These are phyloP conservation scores for Yamadazyma atlantica DNA, from an alignment of 1,139 yeast genomes.

Conservation along the genomic window DNA sequence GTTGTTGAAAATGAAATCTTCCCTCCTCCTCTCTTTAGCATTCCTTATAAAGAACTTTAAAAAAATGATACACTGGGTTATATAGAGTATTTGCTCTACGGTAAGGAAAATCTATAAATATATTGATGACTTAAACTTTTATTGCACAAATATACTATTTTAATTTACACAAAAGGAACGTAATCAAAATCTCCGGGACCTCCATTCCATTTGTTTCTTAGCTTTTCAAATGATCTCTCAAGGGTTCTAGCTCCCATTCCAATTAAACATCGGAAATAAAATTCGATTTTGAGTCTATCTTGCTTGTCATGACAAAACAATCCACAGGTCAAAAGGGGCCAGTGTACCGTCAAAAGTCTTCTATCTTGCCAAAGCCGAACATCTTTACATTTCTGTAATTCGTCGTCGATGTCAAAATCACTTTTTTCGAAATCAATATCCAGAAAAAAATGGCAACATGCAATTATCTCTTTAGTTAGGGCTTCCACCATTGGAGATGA, in stretches of 20 bases:
- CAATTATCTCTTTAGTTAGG: constrained; percentile 14
- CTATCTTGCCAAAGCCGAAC: constrained; percentile 9
- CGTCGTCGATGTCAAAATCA: constrained; percentile 8
- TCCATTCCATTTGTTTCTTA: constrained; percentile 15
- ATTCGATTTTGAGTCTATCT: constrained; percentile 12
- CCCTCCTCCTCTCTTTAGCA: constrained; percentile 17
- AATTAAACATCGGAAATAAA: constrained; percentile 14
- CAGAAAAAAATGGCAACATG: constrained; percentile 18
- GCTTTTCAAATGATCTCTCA: constrained; percentile 12
- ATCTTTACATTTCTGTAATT: background rate
- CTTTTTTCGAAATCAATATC: constrained; percentile 10
- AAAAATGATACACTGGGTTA: background rate
- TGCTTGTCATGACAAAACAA: constrained; percentile 10
- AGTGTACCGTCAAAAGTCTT: constrained; percentile 17
- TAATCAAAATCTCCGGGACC: constrained; percentile 11
- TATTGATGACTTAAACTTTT: background rate
- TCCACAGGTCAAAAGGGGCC: constrained; percentile 17
- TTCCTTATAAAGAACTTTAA: constrained; percentile 15
- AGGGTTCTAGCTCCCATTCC: constrained; percentile 15
- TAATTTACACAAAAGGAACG: constrained; percentile 16
- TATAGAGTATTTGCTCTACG: background rate
- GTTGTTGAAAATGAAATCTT: constrained; percentile 26
- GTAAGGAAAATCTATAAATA: background rate
- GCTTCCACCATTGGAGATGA: constrained; percentile 16
- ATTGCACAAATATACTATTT: constrained; percentile 1